Base-by-base conservation (phyloP, 306 rosid genomes). In the Senna tora region DNA sequence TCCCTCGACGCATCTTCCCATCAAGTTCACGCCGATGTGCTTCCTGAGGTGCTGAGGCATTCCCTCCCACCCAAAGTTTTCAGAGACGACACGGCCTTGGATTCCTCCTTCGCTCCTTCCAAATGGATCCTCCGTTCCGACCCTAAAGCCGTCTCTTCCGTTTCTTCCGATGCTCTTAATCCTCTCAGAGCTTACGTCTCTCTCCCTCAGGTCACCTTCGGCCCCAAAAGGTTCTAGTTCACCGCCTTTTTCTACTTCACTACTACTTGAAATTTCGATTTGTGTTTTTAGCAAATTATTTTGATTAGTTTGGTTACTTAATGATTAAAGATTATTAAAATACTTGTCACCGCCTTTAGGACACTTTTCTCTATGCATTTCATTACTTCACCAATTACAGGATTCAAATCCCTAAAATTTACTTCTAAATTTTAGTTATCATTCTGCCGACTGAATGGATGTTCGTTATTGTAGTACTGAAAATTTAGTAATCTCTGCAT, bases 201-300 rank as follows among this genome's bases (percentile, higher is more conserved):
- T 43, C 67, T 93, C 12, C 98, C 98, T 25, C 98, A 83, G 80
- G 97, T 89, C 84, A 83, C 96, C 7, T 85, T 94, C 67, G 97
- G 96, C 81, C 90, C 97, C 65, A 91, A 74, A 91, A 94, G 98
- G 98, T 94, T 52, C 9, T 1, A 22, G 61, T 45, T 55, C 4
- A 7, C 14, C 47, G 17, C 68, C 38, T 19, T 9, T 39, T 74
- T 21, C 50, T 19, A 20, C 3, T 52, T 20, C 14, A 19, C 19
- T 14, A 5, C 8, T 36, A 4, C 0, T 36, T 36, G 39, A 36
- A 36, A 1, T 36, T 36, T 36, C 7, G 39, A 36, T 36, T 36
- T 36, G 2, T 36, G n/a, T 36, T 7, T 7, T 36, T 36, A 5
- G 4, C 39, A 7, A 36, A 25, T 25, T 25, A 25, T 25, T 25